Conservation (phyloP, 257 asterid genomes). For the Rauvolfia tetraphylla region DNA sequence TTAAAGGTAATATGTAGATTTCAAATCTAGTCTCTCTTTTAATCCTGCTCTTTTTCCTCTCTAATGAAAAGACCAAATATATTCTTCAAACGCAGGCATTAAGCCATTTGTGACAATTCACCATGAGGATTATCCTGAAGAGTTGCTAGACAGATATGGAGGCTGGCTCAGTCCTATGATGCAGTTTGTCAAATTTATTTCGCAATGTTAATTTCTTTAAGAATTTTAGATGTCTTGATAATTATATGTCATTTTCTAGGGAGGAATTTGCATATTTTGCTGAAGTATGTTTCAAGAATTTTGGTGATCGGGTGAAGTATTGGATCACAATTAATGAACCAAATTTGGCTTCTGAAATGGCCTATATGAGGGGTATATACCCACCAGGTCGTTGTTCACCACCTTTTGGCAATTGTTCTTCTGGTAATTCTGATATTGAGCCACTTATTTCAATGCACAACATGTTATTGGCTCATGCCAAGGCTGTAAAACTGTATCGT, state of each 20-base stretch:
- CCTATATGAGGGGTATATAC: slow-evolving; percentile 38
- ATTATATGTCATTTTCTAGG: slow-evolving; percentile 28
- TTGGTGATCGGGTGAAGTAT: slow-evolving; percentile 67
- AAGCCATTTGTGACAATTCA: slow-evolving; percentile 65
- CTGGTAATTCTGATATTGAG: slow-evolving; percentile 76
- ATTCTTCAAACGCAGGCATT: slow-evolving; percentile 36
- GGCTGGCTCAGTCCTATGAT: slow-evolving; percentile 76
- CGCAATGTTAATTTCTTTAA: neutral
- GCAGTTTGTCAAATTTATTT: slow-evolving; percentile 45
- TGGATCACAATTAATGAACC: slow-evolving; percentile 78
- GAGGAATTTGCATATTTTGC: slow-evolving; percentile 71
- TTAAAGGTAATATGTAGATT: slow-evolving; percentile 38
- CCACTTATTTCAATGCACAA: slow-evolving; percentile 56
- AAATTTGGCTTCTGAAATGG: slow-evolving; percentile 43
- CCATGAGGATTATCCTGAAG: slow-evolving; percentile 70
- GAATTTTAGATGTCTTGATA: neutral
- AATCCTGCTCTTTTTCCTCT: neutral
- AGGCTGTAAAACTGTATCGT: slow-evolving; percentile 52
- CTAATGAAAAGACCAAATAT: neutral
- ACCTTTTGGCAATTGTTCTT: slow-evolving; percentile 64
- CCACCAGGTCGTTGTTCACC: slow-evolving; percentile 73
- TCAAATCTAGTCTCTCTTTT: neutral
- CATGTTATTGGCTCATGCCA: slow-evolving; percentile 65
- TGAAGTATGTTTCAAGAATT: slow-evolving; percentile 53
- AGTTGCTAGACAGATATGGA: slow-evolving; percentile 50